Percentiles rank a stretch among this genome's conserved stretches.
These are phyloP conservation scores for Colletotrichum caudatum DNA, from an alignment of 2,329 filamentous ascomycete species.

Conservation along the genomic window DNA sequence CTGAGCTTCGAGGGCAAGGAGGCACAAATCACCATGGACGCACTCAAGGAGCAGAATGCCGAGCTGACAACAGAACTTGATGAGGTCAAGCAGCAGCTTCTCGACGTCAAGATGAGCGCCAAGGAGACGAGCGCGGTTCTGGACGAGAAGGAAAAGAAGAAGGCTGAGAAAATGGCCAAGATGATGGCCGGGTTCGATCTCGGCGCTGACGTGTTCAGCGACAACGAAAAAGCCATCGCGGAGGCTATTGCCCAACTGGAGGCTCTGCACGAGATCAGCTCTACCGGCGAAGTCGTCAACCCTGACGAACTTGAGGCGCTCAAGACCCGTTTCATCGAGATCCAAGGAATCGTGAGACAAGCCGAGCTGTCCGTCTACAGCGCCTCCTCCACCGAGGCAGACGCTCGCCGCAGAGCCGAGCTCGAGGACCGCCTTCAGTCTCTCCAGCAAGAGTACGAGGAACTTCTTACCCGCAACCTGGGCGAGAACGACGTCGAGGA, in stretches of 20 bases:
- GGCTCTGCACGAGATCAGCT: constrained; percentile 79
- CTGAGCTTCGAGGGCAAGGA: constrained; percentile 97
- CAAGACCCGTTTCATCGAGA: constrained; percentile 83
- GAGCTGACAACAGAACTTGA: constrained; percentile 94
- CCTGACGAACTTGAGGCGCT: constrained; percentile 85
- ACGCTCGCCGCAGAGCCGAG: constrained; percentile 77
- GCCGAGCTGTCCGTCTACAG: constrained; percentile 88
- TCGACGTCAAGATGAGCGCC: constrained; percentile 96
- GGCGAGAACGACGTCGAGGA: constrained; percentile 84
- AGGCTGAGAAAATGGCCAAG: constrained; percentile 99
- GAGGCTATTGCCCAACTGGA: constrained; percentile 88
- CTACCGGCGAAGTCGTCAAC: constrained; percentile 81
- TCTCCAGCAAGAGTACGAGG: constrained; percentile 86
- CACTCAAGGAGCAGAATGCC: constrained; percentile 92
- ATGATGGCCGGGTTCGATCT: constrained; percentile 99
- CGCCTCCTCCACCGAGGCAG: constrained; percentile 71
- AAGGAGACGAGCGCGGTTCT: constrained; percentile 91
- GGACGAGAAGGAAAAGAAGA: constrained; percentile 98
- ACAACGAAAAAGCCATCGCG: constrained; percentile 88
- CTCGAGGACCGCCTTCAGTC: constrained; percentile 80
- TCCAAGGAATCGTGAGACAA: constrained; percentile 92
- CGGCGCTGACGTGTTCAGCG: constrained; percentile 90
- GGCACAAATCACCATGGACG: constrained; percentile 96
- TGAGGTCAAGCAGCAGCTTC: constrained; percentile 93
- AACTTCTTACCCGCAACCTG: constrained; percentile 82